A percentile compares a stretch with the other conserved stretches of the same genome.
Evolutionary conservation across 1,139 yeast genomes (phyloP).

Genomic region (Hanseniaspora uvarum): DNA sequence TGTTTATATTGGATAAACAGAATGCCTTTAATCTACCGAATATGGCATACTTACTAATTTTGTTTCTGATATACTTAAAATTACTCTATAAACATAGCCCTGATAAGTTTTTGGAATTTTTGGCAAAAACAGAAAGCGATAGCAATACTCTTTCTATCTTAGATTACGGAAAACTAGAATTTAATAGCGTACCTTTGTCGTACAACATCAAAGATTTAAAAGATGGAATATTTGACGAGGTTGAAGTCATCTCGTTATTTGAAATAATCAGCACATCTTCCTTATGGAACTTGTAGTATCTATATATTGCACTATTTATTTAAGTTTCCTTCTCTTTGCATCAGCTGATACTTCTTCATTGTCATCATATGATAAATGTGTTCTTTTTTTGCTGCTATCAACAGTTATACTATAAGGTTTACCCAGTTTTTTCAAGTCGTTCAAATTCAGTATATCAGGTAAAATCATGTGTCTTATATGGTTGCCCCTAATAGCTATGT

Average conservation of each 20-base stretch:
- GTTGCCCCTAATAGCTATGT: constrained; percentile 14
- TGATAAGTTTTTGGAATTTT: not conserved
- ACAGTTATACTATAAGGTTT: constrained; percentile 10
- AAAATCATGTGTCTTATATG: constrained; percentile 14
- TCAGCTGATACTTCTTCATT: not conserved
- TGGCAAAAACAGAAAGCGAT: not conserved
- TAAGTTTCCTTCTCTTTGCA: constrained; percentile 12
- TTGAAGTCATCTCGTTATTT: not conserved
- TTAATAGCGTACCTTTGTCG: not conserved
- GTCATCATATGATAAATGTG: not conserved
- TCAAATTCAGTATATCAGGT: constrained; percentile 9
- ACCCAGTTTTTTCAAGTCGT: constrained; percentile 12
- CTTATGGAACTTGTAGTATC: constrained; percentile 6
- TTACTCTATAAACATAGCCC: not conserved
- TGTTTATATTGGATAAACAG: not conserved
- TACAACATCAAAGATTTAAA: not conserved
- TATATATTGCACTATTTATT: not conserved
- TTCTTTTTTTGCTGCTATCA: constrained; percentile 12
- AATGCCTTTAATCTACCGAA: not conserved
- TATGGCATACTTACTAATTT: constrained; percentile 6
- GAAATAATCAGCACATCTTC: not conserved
- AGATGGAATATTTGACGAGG: not conserved
- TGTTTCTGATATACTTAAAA: constrained; percentile 6
- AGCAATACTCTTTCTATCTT: not conserved
- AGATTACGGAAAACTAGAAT: constrained; percentile 11